These are phyloP conservation scores for Papiliotrema nemorosa DNA, from an alignment of 1,284 basidiomycete species.

Conservation along the genomic window DNA sequence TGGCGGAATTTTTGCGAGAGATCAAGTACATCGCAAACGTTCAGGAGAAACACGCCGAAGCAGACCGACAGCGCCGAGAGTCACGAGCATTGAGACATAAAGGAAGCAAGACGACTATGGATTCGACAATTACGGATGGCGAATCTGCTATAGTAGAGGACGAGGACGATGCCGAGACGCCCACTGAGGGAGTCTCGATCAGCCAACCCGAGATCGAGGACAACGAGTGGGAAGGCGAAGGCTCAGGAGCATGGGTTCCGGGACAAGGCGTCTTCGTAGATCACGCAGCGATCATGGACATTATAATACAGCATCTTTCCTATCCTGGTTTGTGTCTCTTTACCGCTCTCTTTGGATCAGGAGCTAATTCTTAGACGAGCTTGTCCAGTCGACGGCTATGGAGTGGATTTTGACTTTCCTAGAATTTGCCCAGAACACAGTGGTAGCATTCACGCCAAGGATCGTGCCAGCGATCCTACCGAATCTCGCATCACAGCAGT, in stretches of 20 bases:
- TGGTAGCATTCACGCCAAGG: slow-evolving; percentile 90
- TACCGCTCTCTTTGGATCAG: not conserved
- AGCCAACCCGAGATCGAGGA: slow-evolving; percentile 13
- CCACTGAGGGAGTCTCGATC: not conserved
- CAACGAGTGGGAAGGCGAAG: slow-evolving; percentile 44
- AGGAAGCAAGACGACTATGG: slow-evolving; percentile 48
- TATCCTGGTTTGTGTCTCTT: slow-evolving; percentile 64
- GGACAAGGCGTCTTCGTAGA: slow-evolving; percentile 91
- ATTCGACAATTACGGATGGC: slow-evolving; percentile 44
- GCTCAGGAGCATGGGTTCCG: slow-evolving; percentile 70
- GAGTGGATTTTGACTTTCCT: slow-evolving; percentile 92
- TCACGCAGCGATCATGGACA: slow-evolving; percentile 88
- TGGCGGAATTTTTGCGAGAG: slow-evolving; percentile 90
- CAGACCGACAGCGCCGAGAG: slow-evolving; percentile 17
- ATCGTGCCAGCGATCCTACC: slow-evolving; percentile 89
- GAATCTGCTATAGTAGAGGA: slow-evolving; percentile 30
- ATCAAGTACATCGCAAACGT: slow-evolving; percentile 79
- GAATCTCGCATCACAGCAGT: slow-evolving; percentile 68
- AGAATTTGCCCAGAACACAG: slow-evolving; percentile 80
- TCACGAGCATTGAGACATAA: slow-evolving; percentile 15
- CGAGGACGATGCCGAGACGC: slow-evolving; percentile 40
- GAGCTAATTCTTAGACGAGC: slow-evolving; percentile 61
- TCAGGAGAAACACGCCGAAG: slow-evolving; percentile 52
- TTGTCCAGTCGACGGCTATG: slow-evolving; percentile 81
- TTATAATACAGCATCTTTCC: slow-evolving; percentile 84